Percentiles rank a stretch among this genome's conserved stretches.
Conservation (phyloP, 2,329 filamentous ascomycete genomes). For the Aspergillus fumigatus region DNA sequence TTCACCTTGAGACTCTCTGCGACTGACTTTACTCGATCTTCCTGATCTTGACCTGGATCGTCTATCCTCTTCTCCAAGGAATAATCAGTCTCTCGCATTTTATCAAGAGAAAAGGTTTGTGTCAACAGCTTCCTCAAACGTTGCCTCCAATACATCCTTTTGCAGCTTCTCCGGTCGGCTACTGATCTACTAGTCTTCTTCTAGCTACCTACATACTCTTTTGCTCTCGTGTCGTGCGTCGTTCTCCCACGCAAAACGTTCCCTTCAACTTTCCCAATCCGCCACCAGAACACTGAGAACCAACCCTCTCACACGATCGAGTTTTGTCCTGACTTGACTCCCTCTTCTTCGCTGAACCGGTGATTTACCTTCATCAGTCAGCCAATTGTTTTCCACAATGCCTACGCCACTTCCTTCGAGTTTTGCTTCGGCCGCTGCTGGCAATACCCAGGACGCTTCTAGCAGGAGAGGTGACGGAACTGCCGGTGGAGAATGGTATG, state of each 20-base stretch:
- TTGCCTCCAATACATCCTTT: not conserved
- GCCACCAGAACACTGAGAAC: slow-evolving; percentile 11
- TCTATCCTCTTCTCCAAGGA: slow-evolving; percentile 12
- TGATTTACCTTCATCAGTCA: slow-evolving; percentile 16
- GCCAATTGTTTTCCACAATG: slow-evolving; percentile 44
- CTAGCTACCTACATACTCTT: slow-evolving; percentile 2
- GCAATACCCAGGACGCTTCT: slow-evolving; percentile 63
- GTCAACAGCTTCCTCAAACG: not conserved
- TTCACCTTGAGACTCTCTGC: slow-evolving; percentile 11
- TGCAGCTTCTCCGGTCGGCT: not conserved
- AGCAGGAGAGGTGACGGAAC: slow-evolving; percentile 55
- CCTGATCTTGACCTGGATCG: slow-evolving; percentile 25
- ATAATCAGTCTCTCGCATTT: not conserved
- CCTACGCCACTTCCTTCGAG: slow-evolving; percentile 74
- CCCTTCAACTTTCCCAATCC: slow-evolving; percentile 12
- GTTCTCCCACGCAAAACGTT: slow-evolving; percentile 12
- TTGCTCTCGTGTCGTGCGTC: slow-evolving; percentile 19
- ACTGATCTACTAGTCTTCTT: slow-evolving; percentile 4
- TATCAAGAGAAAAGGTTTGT: not conserved
- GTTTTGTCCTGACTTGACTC: slow-evolving; percentile 16
- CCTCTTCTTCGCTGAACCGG: slow-evolving; percentile 20
- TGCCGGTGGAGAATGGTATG: slow-evolving; percentile 69
- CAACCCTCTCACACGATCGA: slow-evolving; percentile 18
- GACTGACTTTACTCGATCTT: slow-evolving; percentile 12
- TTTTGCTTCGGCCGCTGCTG: slow-evolving; percentile 78